Base-by-base conservation (phyloP, 164 flowering plant species). In the Kingdonia uniflora region DNA sequence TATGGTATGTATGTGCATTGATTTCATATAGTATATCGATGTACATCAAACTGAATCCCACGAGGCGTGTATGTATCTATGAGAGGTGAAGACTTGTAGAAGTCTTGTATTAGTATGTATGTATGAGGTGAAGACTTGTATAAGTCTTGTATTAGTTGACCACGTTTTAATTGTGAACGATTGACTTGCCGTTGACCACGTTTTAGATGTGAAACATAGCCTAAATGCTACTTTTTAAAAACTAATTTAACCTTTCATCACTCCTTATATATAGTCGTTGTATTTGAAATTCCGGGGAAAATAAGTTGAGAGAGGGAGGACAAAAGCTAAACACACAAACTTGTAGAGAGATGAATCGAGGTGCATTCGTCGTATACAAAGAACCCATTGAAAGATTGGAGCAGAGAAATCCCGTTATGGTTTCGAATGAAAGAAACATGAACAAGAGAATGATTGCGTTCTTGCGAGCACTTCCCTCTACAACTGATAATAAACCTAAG, bases 391-490 rank as follows among this genome's bases (percentile, higher is more conserved):
- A 4, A 19, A 60, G 43, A 47, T 48, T 41, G 40, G 15, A 52
- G 2, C 10, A n/a, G 10, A 41, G 35, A 24, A 53, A 11, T 37
- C 22, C 20, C 20, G 4, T 1, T 2, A 6, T 14, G 11, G 54
- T 13, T 10, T 17, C 39, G 4, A 35, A n/a, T 16, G 5, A 42
- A 16, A 39, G 13, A 38, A 75, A 60, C 60, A 59, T 67, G 69
- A 74, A 74, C 59, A 74, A 70, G 68, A 74, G 76, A 49, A 69
- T 76, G 78, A 67, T 74, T 1, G 69, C 69, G 51, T 54, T 74
- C 54, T 21, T 70, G 65, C 71, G 64, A 53, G 57, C 57, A 24
- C 69, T 56, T 23, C 49, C 51, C 14, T 23, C 33, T 12, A 25
- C 58, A 64, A 19, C 19, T 46, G 14, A 0, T 6, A 2, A 5